Base-by-base conservation (phyloP, 2,329 filamentous ascomycete species). In the Pleochaeta shiraiana region DNA sequence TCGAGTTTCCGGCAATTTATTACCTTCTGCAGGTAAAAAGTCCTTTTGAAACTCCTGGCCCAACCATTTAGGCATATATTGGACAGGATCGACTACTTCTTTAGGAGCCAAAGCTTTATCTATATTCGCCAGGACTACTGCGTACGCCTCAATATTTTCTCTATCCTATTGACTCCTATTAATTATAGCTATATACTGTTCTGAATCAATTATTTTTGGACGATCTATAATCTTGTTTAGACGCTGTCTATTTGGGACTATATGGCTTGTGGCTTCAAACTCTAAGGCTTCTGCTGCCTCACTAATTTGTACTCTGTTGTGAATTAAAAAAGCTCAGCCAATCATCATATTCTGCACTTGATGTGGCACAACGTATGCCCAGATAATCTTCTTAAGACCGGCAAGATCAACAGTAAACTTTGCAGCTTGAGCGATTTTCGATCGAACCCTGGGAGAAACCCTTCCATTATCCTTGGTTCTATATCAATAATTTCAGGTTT, bases 281-380 rank as follows among this genome's bases (percentile, higher is more conserved):
- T 53, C 47, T 7, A 53, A 12, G 26, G 26, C 21, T 28, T 53
- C 26, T 53, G 26, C 11, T 59, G 55, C 55, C 21, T 59, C 55
- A 34, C 33, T 33, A 19, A 59, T 33, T 31, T 33, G 55, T 16
- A 59, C 55, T 30, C 21, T 16, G 33, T 59, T 59, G 33, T 59
- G 14, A n/a, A 59, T 26, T 33, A 59, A n/a, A 59, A 59, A 59
- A 12, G 47, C 47, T 28, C n/a, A 21, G 21, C n/a, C 47, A 24
- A 53, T 53, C n/a, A 53, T 53, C 47, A 59, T 59, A 59, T 59
- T 33, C 19, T 59, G 30, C 9, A 34, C 30, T 59, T 59, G 55
- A 16, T 14, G 11, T 12, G 55, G 55, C 4, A 59, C 55, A 21
- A 59, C 28, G 33, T 59, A 33, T 5, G 55, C 55, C 26, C 55